Evolutionary conservation across 164 flowering plant genomes (phyloP).

Genomic region (Buxus sempervirens): DNA sequence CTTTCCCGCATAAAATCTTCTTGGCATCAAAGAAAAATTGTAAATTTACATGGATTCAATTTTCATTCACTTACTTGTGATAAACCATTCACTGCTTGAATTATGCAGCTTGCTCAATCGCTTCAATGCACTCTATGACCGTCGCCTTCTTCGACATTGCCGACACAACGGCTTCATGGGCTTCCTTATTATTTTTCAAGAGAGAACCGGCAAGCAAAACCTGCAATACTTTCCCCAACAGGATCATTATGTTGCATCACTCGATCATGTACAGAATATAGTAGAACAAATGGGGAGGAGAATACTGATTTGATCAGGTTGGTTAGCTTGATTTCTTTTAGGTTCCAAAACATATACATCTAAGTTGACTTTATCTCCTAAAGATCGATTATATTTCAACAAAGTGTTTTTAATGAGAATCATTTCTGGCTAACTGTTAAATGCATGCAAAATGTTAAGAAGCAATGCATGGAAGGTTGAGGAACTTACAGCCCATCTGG

Average conservation of each 20-base stretch:
- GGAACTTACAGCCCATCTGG: conserved; percentile 94
- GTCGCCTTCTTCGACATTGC: conserved; percentile 75
- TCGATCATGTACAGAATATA: not conserved
- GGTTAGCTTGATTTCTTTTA: no score
- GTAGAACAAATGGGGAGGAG: not conserved
- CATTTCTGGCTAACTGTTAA: not conserved
- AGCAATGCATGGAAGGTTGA: conserved; percentile 6
- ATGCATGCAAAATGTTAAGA: not conserved
- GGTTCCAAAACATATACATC: no score
- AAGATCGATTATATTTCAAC: no score
- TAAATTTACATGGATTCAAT: conserved; percentile 1
- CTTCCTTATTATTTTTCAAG: conserved; percentile 57
- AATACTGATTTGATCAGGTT: no score
- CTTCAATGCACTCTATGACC: conserved; percentile 78
- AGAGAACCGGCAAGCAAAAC: conserved; percentile 78
- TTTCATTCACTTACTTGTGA: not conserved
- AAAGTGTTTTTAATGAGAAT: not conserved
- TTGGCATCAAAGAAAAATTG: conserved; percentile 18
- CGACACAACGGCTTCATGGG: conserved; percentile 66
- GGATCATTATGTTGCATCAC: not conserved
- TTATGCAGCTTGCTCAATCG: conserved; percentile 62
- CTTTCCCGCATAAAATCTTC: no score
- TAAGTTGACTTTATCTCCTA: no score
- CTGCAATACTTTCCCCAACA: conserved; percentile 34
- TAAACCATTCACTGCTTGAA: no score